A percentile compares a stretch with the other conserved stretches of the same genome.
phyloP scores from a whole-genome alignment of 1,284 basidiomycete species.

The Meira miltonrushii region DNA sequence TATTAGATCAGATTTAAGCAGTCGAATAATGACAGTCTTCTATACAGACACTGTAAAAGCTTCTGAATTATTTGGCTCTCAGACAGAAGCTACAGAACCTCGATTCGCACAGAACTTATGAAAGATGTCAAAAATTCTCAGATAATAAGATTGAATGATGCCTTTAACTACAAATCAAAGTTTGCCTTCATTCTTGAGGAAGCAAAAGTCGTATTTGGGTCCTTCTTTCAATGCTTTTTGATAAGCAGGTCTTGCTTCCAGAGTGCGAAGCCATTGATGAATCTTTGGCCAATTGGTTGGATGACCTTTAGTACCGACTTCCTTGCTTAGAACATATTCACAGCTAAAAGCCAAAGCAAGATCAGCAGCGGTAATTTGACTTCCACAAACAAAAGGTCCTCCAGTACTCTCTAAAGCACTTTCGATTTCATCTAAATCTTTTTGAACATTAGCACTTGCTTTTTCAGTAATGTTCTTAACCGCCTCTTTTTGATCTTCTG shows the following conservation, averaged over 20 bases:
- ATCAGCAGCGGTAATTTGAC: constrained; percentile 4
- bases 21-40: too few relatives aligned
- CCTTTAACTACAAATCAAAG: too few relatives aligned
- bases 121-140: too few relatives aligned
- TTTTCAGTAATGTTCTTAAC: constrained; percentile 5
- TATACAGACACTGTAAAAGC: too few relatives aligned
- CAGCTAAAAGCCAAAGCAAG: constrained; percentile 9
- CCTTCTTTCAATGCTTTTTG: constrained; percentile 12
- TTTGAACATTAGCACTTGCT: constrained; percentile 10
- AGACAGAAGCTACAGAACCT: too few relatives aligned
- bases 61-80: too few relatives aligned
- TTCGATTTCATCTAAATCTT: constrained; percentile 15
- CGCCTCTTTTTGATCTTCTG: constrained; percentile 2
- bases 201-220: constrained; percentile 12
- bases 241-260: constrained; percentile 11
- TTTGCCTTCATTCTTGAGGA: constrained; percentile 1
- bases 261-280: constrained; percentile 8
- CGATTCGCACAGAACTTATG: too few relatives aligned
- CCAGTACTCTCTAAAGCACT: neutral
- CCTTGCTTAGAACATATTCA: constrained; percentile 9
- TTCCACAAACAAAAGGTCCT: constrained; percentile 4
- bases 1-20: too few relatives aligned
- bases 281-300: constrained; percentile 5
- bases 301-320: constrained; percentile 6
- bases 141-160: too few relatives aligned